Evolutionary conservation across 1,284 basidiomycete species (phyloP), one percentile per base, ranked within the genome.

Genomic region (Ceratobasidium sp.): DNA sequence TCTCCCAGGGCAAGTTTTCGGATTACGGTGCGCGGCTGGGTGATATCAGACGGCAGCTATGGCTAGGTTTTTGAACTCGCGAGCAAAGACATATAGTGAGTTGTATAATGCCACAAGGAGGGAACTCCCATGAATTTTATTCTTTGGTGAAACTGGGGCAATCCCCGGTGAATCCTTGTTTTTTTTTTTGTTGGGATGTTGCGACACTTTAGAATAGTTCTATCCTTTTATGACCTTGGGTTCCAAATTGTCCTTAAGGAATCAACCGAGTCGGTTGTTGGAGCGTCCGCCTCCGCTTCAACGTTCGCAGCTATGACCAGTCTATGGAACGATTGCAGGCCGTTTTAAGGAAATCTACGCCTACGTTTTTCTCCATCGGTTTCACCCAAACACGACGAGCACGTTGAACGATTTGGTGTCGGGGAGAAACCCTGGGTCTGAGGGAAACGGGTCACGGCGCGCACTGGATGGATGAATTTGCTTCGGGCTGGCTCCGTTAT

Each of bases 1-100:
- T 91, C 84, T 85, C 83, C 31, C 89, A 89, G 24, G 90, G 89
- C 71, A 90, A 90, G 7, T 91, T 91, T 82, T 90, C 89, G 33
- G 86, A 88, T 79, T 88, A 88, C 81, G 92, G 92, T 78, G 77
- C 85, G 2, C 83, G 75, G 0, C 88, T 87, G 7, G 82, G 82
- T 15, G 82, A 14, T 93, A 90, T 79, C 91, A 93, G 79, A 78
- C 78, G 19, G 75, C 82, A 4, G 86, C 86, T 19, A 90, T 92
- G 9, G 77, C 82, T 0, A 80, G 80, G 2, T 93, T 88, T 84
- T 77, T 91, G n/a, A 83, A 65, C 24, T 80, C 78, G 29, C 82
- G 90, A 41, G 89, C 88, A 22, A 83, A 79, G 48, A 86, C 84
- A n/a, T 85, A 86, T 79, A 75, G 82, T 45, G 89, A 88, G 1